Base-by-base conservation (phyloP, 306 rosid genomes). In the Vicia sativa region DNA sequence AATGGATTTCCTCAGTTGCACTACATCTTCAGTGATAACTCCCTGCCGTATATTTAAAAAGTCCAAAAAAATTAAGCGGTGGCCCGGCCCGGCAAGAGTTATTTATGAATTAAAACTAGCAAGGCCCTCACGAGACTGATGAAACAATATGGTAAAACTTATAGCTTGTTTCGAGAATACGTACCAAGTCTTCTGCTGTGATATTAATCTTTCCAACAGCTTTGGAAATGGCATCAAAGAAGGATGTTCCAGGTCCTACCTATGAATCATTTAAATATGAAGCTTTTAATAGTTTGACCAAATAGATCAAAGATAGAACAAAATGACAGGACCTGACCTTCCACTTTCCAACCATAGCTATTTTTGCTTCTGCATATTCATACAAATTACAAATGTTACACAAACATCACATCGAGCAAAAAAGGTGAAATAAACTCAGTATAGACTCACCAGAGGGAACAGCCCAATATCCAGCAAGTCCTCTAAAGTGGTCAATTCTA, bases 401-500 rank as follows among this genome's bases (percentile, higher is more conserved):
- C 58, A 68, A 21, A 8, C 11, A 80, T 23, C 13, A 28, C 62
- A 45, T 68, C 62, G 65, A 72, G 19, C 52, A 65, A 72, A 69
- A 72, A 52, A 78, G 67, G 62, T 64, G 38, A 76, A 53, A 79
- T 10, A 16, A 55, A 49, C 70, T 50, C 35, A 67, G 49, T 14
- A 39, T 34, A 71, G 46, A 67, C 81, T 82, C 65, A 92, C 98
- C 98, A 19, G 96, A 81, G 64, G 96, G 91, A 74, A 92, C 98
- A 15, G 98, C 93, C 98, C 96, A 92, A 81, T 25, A 90, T 70
- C 98, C 98, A 45, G 96, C 79, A 62, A 92, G 73, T 78, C 98
- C 98, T 85, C 98, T 83, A 56, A 92, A 92, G 87, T 90, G 98
- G 72, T 92, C 98, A 66, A 92, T 88, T 66, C 98, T 85, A 84